Conservation (phyloP, 148 eudicot genomes). For the Cornus florida region DNA sequence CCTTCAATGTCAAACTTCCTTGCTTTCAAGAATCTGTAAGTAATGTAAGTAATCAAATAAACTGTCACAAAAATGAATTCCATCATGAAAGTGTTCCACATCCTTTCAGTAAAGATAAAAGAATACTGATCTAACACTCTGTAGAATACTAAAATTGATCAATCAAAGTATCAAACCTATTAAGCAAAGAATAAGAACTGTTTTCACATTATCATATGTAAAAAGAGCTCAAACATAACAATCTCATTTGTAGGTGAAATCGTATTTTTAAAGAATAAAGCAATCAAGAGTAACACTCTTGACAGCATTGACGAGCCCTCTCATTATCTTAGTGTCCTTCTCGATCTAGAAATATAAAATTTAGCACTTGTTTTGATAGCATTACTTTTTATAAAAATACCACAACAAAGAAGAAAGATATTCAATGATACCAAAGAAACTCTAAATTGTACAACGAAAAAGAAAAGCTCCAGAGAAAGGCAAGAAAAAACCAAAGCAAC, state of each 20-base stretch:
- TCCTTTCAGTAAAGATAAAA: not conserved
- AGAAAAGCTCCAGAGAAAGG: not conserved
- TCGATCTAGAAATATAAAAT: too few relatives aligned
- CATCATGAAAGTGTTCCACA: not conserved
- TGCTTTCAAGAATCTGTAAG: slow-evolving; percentile 74
- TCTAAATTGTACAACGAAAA: not conserved
- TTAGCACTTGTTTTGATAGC: too few relatives aligned
- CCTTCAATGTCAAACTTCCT: slow-evolving; percentile 70
- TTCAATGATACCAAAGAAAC: not conserved
- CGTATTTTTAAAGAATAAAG: not conserved
- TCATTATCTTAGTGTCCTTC: too few relatives aligned
- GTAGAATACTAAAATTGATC: too few relatives aligned
- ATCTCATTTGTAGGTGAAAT: not conserved
- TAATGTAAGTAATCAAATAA: slow-evolving; percentile 20
- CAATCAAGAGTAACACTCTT: too few relatives aligned
- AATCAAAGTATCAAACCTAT: too few relatives aligned
- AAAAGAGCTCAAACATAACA: not conserved
- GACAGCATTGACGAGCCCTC: too few relatives aligned
- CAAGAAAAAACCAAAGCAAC: slow-evolving; percentile 7
- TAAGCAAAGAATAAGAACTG: too few relatives aligned
- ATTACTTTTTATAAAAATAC: too few relatives aligned
- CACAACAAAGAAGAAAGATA: not conserved
- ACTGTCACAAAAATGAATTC: not conserved
- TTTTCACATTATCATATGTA: not conserved
- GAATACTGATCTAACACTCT: not conserved